Evolutionary conservation across 2,329 filamentous ascomycete species (phyloP), one percentile per base, ranked within the genome.

Genomic region (Dactylonectria macrodidyma): DNA sequence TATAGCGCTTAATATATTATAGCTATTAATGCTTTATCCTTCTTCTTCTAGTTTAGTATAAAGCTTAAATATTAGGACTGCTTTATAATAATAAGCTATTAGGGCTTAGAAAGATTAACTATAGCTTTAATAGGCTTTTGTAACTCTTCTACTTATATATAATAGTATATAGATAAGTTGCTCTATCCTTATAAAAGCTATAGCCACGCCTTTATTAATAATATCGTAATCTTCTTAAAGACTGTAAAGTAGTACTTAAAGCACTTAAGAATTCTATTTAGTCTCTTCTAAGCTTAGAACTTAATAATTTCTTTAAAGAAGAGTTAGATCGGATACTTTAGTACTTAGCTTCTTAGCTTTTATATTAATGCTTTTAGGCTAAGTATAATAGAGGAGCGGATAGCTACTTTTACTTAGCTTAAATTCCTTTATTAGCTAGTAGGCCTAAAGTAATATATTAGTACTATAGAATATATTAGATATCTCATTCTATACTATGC

Each of bases 291-390:
- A 41, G 36, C 36, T 41, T 11, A 24, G 2, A 50, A 59, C 26
- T 4, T 48, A 3, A 16, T 26, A 0, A 59, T 59, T 6, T 50
- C 41, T 2, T 26, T 26, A 5, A 52, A 51, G 33, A 60, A 60
- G 33, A 60, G 57, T 10, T 59, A 30, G 57, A 51, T 59, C 30
- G 46, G 57, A 2, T 59, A 59, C 10, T 30, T 46, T 38, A 59
- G 46, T 12, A 46, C 57, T 14, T n/a, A 59, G 14, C 12, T 61
- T 1, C 22, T 61, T 1, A 26, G 59, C 48, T 61, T 61, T 9
- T 19, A 12, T 5, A 22, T 61, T n/a, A 34, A 61, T 33, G 36
- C 24, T 11, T 26, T 61, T 12, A 34, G 59, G 3, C 12, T 61
- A 2, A 52, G 19, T 5, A 61, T 33, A 3, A 61, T 34, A 26